Evolutionary conservation across 176 grass and related monocot genomes (phyloP), one percentile per base, ranked within the genome.

Genomic region (Aegilops longissima): DNA sequence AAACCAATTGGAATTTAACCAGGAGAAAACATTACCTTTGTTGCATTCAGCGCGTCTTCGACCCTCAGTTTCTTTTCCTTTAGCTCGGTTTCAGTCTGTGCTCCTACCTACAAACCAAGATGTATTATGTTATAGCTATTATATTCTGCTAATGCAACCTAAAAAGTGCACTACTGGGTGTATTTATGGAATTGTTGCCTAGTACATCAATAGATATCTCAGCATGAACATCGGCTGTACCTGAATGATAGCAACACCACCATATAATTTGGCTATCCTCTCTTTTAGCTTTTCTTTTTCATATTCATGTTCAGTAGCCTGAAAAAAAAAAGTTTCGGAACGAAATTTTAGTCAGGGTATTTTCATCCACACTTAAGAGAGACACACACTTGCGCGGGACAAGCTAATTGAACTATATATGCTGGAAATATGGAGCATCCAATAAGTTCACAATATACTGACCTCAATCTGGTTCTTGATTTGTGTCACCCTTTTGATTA

Each of bases 61-160:
- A 97, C 95, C 90, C 95, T 95, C 89, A 97, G 82, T 85, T 97
- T 97, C 82, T 97, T 97, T 87, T 97, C 92, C 80, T 92, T 97
- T 16, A 97, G 58, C 39, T 95, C 93, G 35, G 95, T 97, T 76
- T 97, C 95, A 27, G 95, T 97, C 89, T 95, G 93, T 78, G 95
- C 93, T 85, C 95, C 95, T 76, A 97, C 95, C 95, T 97, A 83
- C 18, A 76, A 80, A 88, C 16, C 23, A 73, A 82, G 9, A 76
- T 67, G 54, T 34, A 35, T 13, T 23, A 76, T 76, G 61, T 38
- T 17, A 8, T 27, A 75, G 25, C 20, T 63, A 3, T 67, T 81
- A 31, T 81, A 63, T 45, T 85, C 27, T 66, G n/a, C 68, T 25
- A 75, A 66, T 68, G 61, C 34, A 85, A 59, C 5, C 68, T 69